Base-by-base conservation (phyloP, 768 basidiomycete genomes). In the Collybia sordida region DNA sequence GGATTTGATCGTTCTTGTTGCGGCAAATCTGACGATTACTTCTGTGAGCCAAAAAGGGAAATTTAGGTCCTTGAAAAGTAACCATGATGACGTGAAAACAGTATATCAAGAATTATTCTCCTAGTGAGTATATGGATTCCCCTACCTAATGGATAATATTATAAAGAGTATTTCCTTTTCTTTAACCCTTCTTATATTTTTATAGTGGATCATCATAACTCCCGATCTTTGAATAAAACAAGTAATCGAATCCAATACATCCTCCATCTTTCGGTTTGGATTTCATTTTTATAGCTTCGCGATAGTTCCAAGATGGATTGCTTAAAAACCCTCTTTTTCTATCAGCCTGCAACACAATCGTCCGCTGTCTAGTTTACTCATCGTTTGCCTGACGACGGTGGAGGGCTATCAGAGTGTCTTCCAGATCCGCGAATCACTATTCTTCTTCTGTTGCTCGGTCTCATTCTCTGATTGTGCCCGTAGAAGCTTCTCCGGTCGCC, bases 361-460 rank as follows among this genome's bases (percentile, higher is more conserved):
- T 28, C 41, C 19, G 25, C 53, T 53, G 53, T 57, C 52, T 25
- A 55, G 55, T 52, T 68, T 63, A 46, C 64, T 67, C 65, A 58
- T 62, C 58, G 60, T 63, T 58, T 55, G 63, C 71, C 60, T 74
- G 65, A 63, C 69, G 56, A 74, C 72, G 61, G 55, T 49, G 21
- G 57, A n/a, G 50, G 57, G 60, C 63, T 66, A 71, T 70, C 69
- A 72, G 68, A 70, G 57, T 56, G 59, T 56, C 59, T 61, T 65
- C 59, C 65, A 72, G 73, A 75, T 74, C 74, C 74, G 72, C 72
- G 68, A 65, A 66, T 64, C 63, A 62, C 58, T 56, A 56, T 45
- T 47, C 55, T 54, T 53, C 65, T 66, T 69, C 62, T 64, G 48
- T 61, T 52, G 49, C 42, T 54, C 63, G 60, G 64, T 53, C 47